Conservation (phyloP, 257 asterid genomes). For the Salvia splendens region DNA sequence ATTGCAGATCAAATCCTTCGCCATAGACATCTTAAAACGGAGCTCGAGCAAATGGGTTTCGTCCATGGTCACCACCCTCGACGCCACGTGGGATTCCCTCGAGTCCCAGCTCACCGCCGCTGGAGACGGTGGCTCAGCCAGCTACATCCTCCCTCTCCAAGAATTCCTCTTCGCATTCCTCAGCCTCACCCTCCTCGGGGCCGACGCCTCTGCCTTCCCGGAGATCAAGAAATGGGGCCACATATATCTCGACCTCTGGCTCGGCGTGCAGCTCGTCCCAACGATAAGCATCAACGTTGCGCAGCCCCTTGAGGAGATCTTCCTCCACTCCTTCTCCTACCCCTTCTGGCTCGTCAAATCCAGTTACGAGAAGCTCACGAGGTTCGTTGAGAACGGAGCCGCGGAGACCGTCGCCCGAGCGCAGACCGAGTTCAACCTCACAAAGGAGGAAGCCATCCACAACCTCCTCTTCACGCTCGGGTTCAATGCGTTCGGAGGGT, state of each 20-base stretch:
- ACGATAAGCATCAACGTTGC: conserved; percentile 43
- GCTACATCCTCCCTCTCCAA: conserved; percentile 47
- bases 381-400: conserved; percentile 55
- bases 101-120: conserved; percentile 58
- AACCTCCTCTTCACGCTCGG: conserved; percentile 75
- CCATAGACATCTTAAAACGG: conserved; percentile 59
- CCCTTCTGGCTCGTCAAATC: conserved; percentile 67
- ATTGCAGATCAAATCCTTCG: conserved; percentile 60
- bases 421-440: conserved; percentile 56
- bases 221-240: conserved; percentile 57
- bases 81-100: conserved; percentile 54
- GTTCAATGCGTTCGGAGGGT: conserved; percentile 90
- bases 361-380: conserved; percentile 58
- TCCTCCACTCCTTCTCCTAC: conserved; percentile 78
- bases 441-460: conserved; percentile 66
- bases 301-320: conserved; percentile 77
- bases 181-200: conserved; percentile 57
- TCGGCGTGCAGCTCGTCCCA: conserved; percentile 74
- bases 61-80: conserved; percentile 56
- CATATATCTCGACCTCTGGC: conserved; percentile 65
- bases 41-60: conserved; percentile 75
- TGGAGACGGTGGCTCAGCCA: conserved; percentile 23
- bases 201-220: conserved; percentile 54
- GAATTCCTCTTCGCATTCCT: conserved; percentile 81
- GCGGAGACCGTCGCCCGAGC: conserved; percentile 49